Percentiles rank a stretch among this genome's conserved stretches.
phyloP scores from a whole-genome alignment of 495 filamentous ascomycete genomes.

The Penicillium argentinense region DNA sequence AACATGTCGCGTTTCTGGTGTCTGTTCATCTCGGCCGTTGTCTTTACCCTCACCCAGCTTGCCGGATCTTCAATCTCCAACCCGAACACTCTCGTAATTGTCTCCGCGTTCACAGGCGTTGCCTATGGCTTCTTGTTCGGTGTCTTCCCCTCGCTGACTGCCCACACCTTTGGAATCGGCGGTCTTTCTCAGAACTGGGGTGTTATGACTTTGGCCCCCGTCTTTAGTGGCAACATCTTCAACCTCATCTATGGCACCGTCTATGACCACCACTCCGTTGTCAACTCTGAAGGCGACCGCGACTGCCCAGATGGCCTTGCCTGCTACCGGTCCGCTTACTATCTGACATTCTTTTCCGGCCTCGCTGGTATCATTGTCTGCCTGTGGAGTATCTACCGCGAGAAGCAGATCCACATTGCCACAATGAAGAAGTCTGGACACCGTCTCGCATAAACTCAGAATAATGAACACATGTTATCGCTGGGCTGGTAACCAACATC shows the following conservation, averaged over 20 bases:
- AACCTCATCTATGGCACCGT: conserved; percentile 80
- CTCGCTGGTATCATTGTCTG: conserved; percentile 66
- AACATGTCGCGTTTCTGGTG: conserved; percentile 87
- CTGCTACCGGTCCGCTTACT: conserved; percentile 83
- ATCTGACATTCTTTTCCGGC: conserved; percentile 75
- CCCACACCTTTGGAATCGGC: conserved; percentile 86
- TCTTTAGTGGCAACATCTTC: conserved; percentile 85
- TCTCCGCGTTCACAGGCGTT: conserved; percentile 81
- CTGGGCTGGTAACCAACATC: background rate
- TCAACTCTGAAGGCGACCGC: conserved; percentile 65
- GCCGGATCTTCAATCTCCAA: conserved; percentile 76
- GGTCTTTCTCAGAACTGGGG: conserved; percentile 95
- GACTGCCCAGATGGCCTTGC: conserved; percentile 75
- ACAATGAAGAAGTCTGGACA: conserved; percentile 34
- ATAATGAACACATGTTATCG: background rate
- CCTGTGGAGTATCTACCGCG: conserved; percentile 75
- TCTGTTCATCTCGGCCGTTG: conserved; percentile 67
- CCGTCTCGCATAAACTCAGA: conserved; percentile 31
- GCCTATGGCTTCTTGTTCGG: conserved; percentile 95
- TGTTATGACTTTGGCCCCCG: conserved; percentile 83
- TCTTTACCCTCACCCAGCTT: conserved; percentile 82
- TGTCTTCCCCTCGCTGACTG: conserved; percentile 87
- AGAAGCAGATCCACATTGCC: conserved; percentile 40
- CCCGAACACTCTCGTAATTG: conserved; percentile 71
- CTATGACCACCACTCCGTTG: conserved; percentile 74